Evolutionary conservation across 1,284 basidiomycete genomes (phyloP), one percentile per base, ranked within the genome.

Genomic region (Peniophora sp.): DNA sequence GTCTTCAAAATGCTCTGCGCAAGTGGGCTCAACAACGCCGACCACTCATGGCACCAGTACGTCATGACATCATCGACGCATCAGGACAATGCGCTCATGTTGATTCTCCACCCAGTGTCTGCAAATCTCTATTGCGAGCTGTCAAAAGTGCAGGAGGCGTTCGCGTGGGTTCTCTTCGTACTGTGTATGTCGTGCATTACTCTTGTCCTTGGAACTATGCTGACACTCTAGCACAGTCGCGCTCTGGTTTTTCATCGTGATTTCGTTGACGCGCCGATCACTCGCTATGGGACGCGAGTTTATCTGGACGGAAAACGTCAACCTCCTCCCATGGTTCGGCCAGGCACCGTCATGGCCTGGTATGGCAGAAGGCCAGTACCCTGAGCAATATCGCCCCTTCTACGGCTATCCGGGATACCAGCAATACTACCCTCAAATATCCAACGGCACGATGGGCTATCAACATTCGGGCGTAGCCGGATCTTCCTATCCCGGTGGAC

Each of bases 241-340:
- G 10, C 8, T 54, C 18, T 54, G 47, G 51, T 37, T 54, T 18
- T n/a, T 54, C 34, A 45, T 54, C 36, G 0, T 55, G 22, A 1
- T 55, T 3, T 14, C 24, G 18, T 47, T 55, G 27, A 47, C 54
- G 32, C 44, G 24, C 41, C 47, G 48, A n/a, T 51, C 53, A 12
- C 9, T 54, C 35, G 49, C 50, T 20, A 49, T 51, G 53, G 49
- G 47, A 6, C 47, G 53, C 15, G 41, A 17, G 9, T 24, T 27
- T 24, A 55, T 51, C 53, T 55, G 54, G 54, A 34, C 43, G n/a
- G 54, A 54, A n/a, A 44, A 55, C 44, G 39, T 51, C 35, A 49
- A 39, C 14, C 49, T 55, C 18, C 23, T 55, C 14, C 54, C 54
- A 6, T 55, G 54, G 54, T 55, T 55, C 18, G 53, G 49, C 18